Percentiles rank a stretch among this genome's conserved stretches.
Evolutionary conservation across 2,329 filamentous ascomycete species (phyloP).

Genomic region (Arthrobotrys sinensis): DNA sequence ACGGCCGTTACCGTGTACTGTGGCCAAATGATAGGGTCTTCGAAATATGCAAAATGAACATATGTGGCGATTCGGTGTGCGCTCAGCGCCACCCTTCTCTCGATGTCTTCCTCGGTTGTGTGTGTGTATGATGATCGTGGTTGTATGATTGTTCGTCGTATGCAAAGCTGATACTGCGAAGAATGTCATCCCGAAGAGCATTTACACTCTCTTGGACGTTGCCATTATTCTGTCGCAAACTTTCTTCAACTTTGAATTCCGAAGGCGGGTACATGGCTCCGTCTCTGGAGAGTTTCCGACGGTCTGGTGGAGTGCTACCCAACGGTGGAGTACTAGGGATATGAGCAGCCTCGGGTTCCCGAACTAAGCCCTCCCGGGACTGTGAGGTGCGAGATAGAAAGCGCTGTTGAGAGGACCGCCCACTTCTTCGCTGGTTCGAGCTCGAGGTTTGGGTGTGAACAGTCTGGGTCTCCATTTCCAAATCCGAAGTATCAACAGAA

Average conservation of each 20-base stretch:
- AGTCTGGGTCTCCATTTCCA: slow-evolving; percentile 33
- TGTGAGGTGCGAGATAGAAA: slow-evolving; percentile 44
- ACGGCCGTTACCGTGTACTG: slow-evolving; percentile 32
- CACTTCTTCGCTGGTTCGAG: slow-evolving; percentile 42
- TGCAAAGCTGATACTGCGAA: slow-evolving; percentile 56
- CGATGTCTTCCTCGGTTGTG: slow-evolving; percentile 39
- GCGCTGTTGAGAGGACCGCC: slow-evolving; percentile 39
- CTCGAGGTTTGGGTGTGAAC: slow-evolving; percentile 16
- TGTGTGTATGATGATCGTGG: slow-evolving; percentile 55
- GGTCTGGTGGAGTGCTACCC: slow-evolving; percentile 6
- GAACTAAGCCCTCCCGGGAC: slow-evolving; percentile 35
- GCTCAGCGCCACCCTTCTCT: slow-evolving; percentile 58
- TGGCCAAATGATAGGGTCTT: slow-evolving; percentile 2
- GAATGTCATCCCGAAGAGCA: slow-evolving; percentile 49
- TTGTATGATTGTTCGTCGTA: slow-evolving; percentile 56
- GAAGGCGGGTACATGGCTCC: slow-evolving; percentile 50
- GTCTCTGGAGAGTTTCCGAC: slow-evolving; percentile 45
- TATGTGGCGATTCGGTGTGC: neutral
- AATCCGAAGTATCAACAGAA: slow-evolving; percentile 31
- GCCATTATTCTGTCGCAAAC: slow-evolving; percentile 51
- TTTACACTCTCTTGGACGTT: slow-evolving; percentile 58
- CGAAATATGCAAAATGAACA: neutral
- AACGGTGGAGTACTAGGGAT: slow-evolving; percentile 9
- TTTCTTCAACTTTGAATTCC: slow-evolving; percentile 59
- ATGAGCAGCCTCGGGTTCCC: slow-evolving; percentile 36